Conservation (phyloP, 805 yeast genomes). For the Dipodascus geniculatus region DNA sequence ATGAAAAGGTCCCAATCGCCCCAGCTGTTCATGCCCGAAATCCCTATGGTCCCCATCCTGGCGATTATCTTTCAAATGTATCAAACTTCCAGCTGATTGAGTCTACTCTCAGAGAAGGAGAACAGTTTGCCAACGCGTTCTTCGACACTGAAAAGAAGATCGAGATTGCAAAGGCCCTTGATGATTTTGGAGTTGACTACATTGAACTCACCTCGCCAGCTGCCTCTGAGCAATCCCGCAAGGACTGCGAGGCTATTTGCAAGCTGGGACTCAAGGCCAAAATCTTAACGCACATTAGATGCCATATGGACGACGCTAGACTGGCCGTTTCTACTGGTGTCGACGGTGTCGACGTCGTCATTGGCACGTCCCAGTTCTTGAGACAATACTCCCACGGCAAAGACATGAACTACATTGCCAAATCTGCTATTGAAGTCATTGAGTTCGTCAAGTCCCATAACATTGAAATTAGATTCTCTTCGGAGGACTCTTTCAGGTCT, state of each 20-base stretch:
- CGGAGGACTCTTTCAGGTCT: constrained; percentile 95
- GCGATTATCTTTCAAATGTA: constrained; percentile 84
- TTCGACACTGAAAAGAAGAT: constrained; percentile 90
- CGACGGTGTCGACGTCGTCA: constrained; percentile 97
- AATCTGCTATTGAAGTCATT: constrained; percentile 91
- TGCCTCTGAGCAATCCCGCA: constrained; percentile 86
- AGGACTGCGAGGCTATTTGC: constrained; percentile 96
- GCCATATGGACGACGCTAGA: constrained; percentile 98
- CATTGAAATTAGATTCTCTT: constrained; percentile 90
- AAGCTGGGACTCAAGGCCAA: constrained; percentile 93
- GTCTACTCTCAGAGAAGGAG: constrained; percentile 95
- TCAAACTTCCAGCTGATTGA: constrained; percentile 83
- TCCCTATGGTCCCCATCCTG: constrained; percentile 96
- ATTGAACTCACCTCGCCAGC: constrained; percentile 97
- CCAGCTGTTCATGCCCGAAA: constrained; percentile 27
- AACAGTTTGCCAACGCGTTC: constrained; percentile 96
- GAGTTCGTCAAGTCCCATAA: constrained; percentile 95
- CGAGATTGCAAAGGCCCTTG: constrained; percentile 92
- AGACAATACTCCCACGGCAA: constrained; percentile 95
- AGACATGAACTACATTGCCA: constrained; percentile 96
- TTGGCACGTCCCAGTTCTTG: constrained; percentile 91
- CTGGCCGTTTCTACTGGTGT: constrained; percentile 98
- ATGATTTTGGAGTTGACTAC: constrained; percentile 96
- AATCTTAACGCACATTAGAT: constrained; percentile 91
- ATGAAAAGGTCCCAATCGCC: neutral